A percentile compares a stretch with the other conserved stretches of the same genome.
Conservation (phyloP, 208 protist species). For the Herpetomonas tarakana region DNA sequence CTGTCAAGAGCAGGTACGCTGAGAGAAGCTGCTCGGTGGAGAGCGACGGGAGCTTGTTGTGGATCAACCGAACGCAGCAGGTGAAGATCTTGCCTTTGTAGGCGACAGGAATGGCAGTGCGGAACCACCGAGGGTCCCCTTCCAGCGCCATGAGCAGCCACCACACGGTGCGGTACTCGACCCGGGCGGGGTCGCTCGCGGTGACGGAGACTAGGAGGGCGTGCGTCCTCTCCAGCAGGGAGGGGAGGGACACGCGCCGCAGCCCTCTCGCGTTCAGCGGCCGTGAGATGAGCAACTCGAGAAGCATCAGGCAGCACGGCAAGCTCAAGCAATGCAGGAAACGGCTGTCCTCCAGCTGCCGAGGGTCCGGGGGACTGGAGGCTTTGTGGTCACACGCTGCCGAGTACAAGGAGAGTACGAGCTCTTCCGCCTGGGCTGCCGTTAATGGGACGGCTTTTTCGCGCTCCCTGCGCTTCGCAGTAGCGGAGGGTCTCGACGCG, state of each 20-base stretch:
- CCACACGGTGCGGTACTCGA: conserved; percentile 35
- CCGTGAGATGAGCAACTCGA: conserved; percentile 21
- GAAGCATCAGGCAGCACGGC: conserved; percentile 23
- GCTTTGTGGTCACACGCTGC: no score
- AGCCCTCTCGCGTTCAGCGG: conserved; percentile 10
- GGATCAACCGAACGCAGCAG: conserved; percentile 39
- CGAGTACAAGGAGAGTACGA: conserved; percentile 18
- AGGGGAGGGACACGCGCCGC: not conserved
- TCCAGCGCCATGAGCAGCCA: conserved; percentile 38
- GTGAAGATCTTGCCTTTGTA: conserved; percentile 32
- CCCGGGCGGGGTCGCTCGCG: conserved; percentile 6
- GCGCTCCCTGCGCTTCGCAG: no score
- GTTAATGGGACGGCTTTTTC: no score
- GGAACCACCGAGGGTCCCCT: conserved; percentile 6
- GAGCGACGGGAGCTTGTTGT: conserved; percentile 40
- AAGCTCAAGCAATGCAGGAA: conserved; percentile 19
- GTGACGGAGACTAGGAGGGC: conserved; percentile 13
- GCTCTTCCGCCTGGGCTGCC: conserved; percentile 8
- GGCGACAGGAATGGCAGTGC: not conserved
- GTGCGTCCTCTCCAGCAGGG: conserved; percentile 21
- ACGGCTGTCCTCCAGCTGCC: conserved; percentile 3
- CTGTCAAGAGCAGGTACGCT: conserved; percentile 24
- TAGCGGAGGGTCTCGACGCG: no score
- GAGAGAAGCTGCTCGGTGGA: conserved; percentile 33
- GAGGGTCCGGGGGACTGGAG: no score